Evolutionary conservation across 2,329 filamentous ascomycete species (phyloP), one percentile per base, ranked within the genome.

Genomic region (Fusarium solani-melongenae): DNA sequence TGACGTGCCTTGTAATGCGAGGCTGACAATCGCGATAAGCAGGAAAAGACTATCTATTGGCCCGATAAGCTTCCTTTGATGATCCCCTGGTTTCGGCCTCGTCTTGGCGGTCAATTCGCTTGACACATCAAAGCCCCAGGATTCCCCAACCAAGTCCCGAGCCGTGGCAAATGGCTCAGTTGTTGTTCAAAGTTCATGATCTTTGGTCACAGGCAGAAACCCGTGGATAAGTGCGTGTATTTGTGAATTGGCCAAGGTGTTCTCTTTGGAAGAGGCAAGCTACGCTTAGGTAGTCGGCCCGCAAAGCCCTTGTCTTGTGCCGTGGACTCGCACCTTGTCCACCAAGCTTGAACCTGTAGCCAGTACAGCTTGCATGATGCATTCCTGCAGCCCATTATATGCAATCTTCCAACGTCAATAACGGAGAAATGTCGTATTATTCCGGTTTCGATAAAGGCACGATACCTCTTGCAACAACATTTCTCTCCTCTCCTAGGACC

Each of bases 1-100:
- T 76, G 76, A 77, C 70, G 75, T 75, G 67, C 63, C 57, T 66
- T 62, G 53, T 62, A 22, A 66, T 79, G 77, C 76, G 79, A 79
- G 77, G 77, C 77, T 79, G 77, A 74, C 15, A 49, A 44, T 34
- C 14, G n/a, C 58, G 68, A 73, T 72, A 73, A 68, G 66, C 0
- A 0, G 2, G 0, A 8, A 0, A 2, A 17, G 9, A n/a, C 24
- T 0, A 10, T 33, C 7, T 6, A 78, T 78, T 78, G 76, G 76
- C 12, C 29, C 67, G 73, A 78, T 78, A 76, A 75, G 58, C 14
- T 10, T 3, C 10, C 7, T 14, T 14, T 1, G 27, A 68, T 62
- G 72, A 72, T 41, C 65, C 24, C 17, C n/a, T 31, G 22, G 62
- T 59, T 46, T 64, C 64, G 63, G 62, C 71, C 53, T 69, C 24